Evolutionary conservation across 2,329 filamentous ascomycete genomes (phyloP), one percentile per base, ranked within the genome.

Genomic region (Leptographium flavum): DNA sequence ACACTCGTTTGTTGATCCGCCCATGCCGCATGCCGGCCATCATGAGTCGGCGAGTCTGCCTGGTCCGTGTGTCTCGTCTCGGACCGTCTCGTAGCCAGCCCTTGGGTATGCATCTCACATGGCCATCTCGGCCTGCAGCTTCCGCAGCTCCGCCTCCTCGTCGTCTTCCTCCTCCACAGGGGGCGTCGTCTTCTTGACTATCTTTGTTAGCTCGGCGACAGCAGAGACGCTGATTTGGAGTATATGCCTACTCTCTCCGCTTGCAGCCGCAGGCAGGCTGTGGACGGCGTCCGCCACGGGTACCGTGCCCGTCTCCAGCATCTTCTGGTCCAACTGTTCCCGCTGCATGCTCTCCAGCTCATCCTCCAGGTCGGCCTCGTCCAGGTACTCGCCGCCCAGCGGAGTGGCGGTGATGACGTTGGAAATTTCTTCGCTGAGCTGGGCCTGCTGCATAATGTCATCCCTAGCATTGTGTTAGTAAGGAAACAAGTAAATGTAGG

Each of bases 91-190:
- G 6, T 23, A 31, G 17, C 21, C 30, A 9, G 30, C 9, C 6
- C n/a, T 7, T 36, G 22, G 14, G 27, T 35, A 44, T 38, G 32
- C 27, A 14, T 5, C 36, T 71, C 58, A 94, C 82, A 95, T 94
- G 53, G 88, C 88, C 90, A 96, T 96, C 65, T 95, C 90, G 31
- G 87, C 88, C 62, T 94, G 87, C 55, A 98, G 65, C 67, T 92
- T 95, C 64, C 83, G 78, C 58, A 96, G 70, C 68, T 96, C 90
- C 57, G 82, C 90, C 63, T 96, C 90, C 60, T 96, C 92, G 72
- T 96, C 90, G 62, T 95, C 88, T 62, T 94, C 87, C 59, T 83
- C 79, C 54, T 63, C 65, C 15, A 61, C 60, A 17, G 64, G 58
- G 54, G n/a, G n/a, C n/a, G n/a, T n/a, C n/a, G 76, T 71, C 53